A percentile compares a stretch with the other conserved stretches of the same genome.
phyloP scores from a whole-genome alignment of 1,284 basidiomycete species.

The Schizophyllum commune region DNA sequence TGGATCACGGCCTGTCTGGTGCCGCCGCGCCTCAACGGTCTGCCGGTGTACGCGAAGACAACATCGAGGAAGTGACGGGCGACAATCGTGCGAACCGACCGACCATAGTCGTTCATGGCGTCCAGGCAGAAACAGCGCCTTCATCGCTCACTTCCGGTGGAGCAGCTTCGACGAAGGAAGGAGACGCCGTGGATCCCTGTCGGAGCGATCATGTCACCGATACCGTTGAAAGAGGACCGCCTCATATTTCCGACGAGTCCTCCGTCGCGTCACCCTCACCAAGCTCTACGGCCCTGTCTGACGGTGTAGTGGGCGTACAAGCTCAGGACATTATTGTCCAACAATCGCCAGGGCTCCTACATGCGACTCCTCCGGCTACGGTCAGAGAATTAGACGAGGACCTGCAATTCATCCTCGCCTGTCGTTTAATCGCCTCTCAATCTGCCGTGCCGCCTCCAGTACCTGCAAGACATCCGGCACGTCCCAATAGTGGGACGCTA shows the following conservation, averaged over 20 bases:
- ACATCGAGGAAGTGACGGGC: no score
- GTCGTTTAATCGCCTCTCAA: neutral
- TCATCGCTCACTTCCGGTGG: no score
- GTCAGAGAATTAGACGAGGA: neutral
- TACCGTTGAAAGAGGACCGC: neutral
- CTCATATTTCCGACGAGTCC: neutral
- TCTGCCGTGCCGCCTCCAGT: neutral
- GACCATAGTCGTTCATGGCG: no score
- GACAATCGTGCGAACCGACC: no score
- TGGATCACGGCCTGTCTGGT: no score
- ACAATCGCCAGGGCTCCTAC: neutral
- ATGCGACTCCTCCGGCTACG: neutral
- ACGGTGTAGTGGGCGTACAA: neutral
- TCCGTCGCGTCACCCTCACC: neutral
- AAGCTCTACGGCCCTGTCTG: neutral
- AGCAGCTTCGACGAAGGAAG: no score
- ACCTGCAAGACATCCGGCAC: neutral
- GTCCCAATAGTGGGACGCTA: neutral
- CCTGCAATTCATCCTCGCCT: neutral
- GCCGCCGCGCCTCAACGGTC: no score
- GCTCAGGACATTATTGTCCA: neutral
- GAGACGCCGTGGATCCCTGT: no score
- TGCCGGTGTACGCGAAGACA: no score
- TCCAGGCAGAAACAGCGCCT: no score
- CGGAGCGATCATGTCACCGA: neutral